Evolutionary conservation across 1,139 yeast genomes (phyloP).

Genomic region (Sugiyamaella castrensis): DNA sequence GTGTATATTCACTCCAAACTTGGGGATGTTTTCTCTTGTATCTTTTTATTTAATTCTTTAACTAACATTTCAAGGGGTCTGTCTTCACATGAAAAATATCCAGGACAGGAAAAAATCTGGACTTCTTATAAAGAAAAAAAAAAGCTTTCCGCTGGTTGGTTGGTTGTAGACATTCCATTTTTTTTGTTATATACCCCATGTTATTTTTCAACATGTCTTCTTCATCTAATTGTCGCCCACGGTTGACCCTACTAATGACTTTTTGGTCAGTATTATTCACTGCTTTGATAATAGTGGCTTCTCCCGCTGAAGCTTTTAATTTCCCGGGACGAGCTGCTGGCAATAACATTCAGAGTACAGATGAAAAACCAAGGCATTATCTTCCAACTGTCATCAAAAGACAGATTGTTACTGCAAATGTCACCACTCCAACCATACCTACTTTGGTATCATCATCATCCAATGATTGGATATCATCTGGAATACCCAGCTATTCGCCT

Average conservation of each 20-base stretch:
- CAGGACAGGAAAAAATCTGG: too few species aligned
- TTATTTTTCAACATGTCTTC: neutral
- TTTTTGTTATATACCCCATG: neutral
- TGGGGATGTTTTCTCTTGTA: neutral
- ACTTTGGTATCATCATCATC: neutral
- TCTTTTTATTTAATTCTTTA: too few species aligned
- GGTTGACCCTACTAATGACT: neutral
- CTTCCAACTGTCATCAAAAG: constrained; percentile 16
- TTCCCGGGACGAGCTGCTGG: constrained; percentile 10
- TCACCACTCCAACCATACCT: constrained; percentile 11
- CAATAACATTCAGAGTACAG: constrained; percentile 7
- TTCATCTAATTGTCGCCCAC: neutral
- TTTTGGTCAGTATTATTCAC: constrained; percentile 2
- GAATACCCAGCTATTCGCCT: constrained; percentile 9
- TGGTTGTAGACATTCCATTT: neutral
- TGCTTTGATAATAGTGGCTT: neutral
- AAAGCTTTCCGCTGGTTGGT: too few species aligned
- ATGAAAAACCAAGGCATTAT: constrained; percentile 19
- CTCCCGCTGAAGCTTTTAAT: constrained; percentile 4
- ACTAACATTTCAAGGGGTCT: too few species aligned
- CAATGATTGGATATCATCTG: constrained; percentile 12
- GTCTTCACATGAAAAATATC: too few species aligned
- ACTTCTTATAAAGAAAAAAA: too few species aligned
- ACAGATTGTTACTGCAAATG: constrained; percentile 20
- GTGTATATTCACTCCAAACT: neutral